These are phyloP conservation scores for Ceratocystis smalleyi DNA, from an alignment of 2,329 filamentous ascomycete species.

Conservation along the genomic window DNA sequence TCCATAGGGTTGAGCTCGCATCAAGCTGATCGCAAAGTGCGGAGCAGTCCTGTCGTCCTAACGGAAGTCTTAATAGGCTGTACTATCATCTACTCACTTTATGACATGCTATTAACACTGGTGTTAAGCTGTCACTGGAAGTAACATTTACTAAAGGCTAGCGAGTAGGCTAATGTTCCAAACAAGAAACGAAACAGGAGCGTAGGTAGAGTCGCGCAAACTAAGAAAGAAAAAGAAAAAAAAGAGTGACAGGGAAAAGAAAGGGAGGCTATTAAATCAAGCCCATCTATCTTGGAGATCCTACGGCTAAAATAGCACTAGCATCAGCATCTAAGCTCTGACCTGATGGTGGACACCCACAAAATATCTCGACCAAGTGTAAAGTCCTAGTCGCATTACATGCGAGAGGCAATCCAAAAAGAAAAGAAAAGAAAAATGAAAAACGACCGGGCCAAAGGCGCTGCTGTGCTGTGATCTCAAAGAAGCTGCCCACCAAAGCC, in stretches of 20 bases:
- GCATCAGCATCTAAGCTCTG: no score
- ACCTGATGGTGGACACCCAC: no score
- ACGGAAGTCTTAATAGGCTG: background rate
- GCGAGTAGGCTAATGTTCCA: background rate
- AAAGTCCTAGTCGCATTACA: background rate
- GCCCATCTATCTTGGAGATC: no score
- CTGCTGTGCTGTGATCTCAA: background rate
- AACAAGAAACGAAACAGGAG: background rate
- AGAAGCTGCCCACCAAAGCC: background rate
- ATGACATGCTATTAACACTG: background rate
- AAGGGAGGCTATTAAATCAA: background rate
- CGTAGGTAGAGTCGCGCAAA: background rate
- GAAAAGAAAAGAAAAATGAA: no score
- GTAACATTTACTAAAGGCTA: background rate
- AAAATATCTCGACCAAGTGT: no score
- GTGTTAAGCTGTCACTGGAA: background rate
- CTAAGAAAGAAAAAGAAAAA: background rate
- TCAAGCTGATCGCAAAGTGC: background rate
- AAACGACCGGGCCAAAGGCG: background rate
- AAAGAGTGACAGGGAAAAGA: background rate
- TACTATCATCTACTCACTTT: background rate
- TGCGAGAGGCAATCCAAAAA: background rate
- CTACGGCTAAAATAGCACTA: no score
- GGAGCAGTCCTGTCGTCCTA: background rate
- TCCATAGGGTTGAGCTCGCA: background rate